Conservation (phyloP, 805 yeast species). For the Candida multigemmis region DNA sequence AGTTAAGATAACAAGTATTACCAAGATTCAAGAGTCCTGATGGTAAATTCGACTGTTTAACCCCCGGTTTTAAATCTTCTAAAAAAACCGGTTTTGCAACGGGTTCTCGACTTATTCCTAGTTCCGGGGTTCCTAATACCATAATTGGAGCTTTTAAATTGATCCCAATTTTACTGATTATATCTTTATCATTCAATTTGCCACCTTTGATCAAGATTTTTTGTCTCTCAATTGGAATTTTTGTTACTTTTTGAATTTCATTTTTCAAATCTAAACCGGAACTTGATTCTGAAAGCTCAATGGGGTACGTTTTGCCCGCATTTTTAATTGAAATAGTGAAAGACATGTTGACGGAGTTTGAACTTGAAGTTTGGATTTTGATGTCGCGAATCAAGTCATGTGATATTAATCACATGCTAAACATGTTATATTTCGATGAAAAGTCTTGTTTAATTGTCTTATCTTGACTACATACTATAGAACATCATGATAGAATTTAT, state of each 20-base stretch:
- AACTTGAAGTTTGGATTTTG: too few species aligned
- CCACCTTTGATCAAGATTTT: slow-evolving; percentile 87
- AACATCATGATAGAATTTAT: too few species aligned
- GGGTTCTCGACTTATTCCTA: slow-evolving; percentile 45
- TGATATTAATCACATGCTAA: too few species aligned
- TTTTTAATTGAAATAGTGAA: slow-evolving; percentile 20
- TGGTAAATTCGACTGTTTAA: slow-evolving; percentile 38
- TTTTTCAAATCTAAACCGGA: slow-evolving; percentile 58
- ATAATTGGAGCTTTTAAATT: slow-evolving; percentile 63
- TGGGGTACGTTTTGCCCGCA: slow-evolving; percentile 33
- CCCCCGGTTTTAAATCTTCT: slow-evolving; percentile 54
- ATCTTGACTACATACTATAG: too few species aligned
- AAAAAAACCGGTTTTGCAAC: slow-evolving; percentile 47
- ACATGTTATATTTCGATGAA: too few species aligned
- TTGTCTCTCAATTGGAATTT: slow-evolving; percentile 83
- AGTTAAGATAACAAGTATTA: slow-evolving; percentile 70
- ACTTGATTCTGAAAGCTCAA: slow-evolving; percentile 38
- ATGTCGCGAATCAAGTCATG: too few species aligned
- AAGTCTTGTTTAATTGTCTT: too few species aligned
- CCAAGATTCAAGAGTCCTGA: slow-evolving; percentile 64
- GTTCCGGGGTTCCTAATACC: slow-evolving; percentile 89
- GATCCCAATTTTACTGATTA: slow-evolving; percentile 41
- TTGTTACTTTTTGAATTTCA: slow-evolving; percentile 63
- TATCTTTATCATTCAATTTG: slow-evolving; percentile 66
- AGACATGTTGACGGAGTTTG: too few species aligned